phyloP scores from a whole-genome alignment of 148 eudicot genomes.

The Diospyros kaki region DNA sequence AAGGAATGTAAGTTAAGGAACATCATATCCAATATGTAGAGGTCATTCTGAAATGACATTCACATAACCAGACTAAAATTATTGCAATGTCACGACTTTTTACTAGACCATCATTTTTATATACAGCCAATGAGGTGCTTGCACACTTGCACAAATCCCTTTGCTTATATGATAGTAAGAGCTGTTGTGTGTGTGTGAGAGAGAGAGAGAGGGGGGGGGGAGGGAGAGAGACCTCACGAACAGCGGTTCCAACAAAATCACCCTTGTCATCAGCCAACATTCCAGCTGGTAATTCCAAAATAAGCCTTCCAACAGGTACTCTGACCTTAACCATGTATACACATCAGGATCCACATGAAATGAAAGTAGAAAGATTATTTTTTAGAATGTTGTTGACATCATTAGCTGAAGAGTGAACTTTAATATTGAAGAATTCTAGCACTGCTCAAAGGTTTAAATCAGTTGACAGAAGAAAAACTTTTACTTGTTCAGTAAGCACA shows the following conservation, averaged over 20 bases:
- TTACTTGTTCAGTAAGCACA: constrained; percentile 92
- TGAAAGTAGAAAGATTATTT: not conserved
- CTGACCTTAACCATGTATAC: constrained; percentile 54
- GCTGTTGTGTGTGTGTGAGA: not conserved
- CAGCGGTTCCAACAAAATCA: constrained; percentile 86
- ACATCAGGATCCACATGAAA: constrained; percentile 7
- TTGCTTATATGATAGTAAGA: no score
- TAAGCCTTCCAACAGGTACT: constrained; percentile 84
- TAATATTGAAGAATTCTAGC: not conserved
- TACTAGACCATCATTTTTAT: not conserved
- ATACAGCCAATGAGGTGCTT: not conserved
- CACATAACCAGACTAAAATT: not conserved
- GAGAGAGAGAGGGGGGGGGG: not conserved
- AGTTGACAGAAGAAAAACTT: constrained; percentile 2
- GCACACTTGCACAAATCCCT: no score
- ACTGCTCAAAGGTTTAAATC: not conserved
- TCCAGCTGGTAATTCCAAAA: constrained; percentile 96
- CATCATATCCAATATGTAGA: not conserved
- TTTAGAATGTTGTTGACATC: not conserved
- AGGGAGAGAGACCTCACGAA: constrained; percentile 68
- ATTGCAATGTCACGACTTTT: not conserved
- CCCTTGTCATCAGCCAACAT: constrained; percentile 93
- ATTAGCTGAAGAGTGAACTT: not conserved
- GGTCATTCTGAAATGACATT: not conserved
- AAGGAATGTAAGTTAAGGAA: not conserved